Evolutionary conservation across 768 basidiomycete species (phyloP).

Genomic region (Brasilioporus rufonigricans): DNA sequence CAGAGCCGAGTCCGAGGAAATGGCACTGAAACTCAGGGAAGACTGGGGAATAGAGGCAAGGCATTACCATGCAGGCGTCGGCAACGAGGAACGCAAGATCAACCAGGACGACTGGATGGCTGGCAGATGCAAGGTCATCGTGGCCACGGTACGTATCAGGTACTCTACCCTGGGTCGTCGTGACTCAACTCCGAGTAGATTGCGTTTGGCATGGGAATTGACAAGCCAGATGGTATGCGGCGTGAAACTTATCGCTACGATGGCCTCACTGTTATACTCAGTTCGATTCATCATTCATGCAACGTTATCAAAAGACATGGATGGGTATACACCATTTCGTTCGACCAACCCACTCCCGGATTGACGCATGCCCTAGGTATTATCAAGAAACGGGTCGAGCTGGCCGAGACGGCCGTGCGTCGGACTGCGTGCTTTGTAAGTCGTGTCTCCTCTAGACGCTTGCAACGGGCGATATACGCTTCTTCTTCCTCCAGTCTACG

Average conservation of each 20-base stretch:
- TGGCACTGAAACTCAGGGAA: conserved; percentile 65
- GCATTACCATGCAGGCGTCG: conserved; percentile 87
- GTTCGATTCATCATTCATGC: conserved; percentile 93
- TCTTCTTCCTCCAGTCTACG: conserved; percentile 69
- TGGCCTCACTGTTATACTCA: conserved; percentile 28
- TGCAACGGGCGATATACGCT: background rate
- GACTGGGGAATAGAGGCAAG: conserved; percentile 57
- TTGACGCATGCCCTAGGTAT: conserved; percentile 45
- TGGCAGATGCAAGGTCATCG: conserved; percentile 74
- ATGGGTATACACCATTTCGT: conserved; percentile 53
- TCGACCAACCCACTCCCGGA: background rate
- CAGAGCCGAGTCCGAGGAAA: conserved; percentile 72
- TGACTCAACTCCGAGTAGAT: conserved; percentile 46
- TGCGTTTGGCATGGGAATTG: conserved; percentile 97
- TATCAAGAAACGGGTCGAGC: conserved; percentile 98
- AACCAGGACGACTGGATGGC: conserved; percentile 74
- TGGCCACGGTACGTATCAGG: conserved; percentile 72
- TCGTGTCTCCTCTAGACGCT: background rate
- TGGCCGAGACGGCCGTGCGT: conserved; percentile 82
- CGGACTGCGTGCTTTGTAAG: conserved; percentile 87
- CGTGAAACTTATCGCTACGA: background rate
- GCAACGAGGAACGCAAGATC: conserved; percentile 54
- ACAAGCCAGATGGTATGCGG: conserved; percentile 70
- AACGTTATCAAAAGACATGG: conserved; percentile 76
- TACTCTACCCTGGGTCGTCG: background rate